Evolutionary conservation across 169 alveolate species (phyloP), one percentile per base, ranked within the genome.

Genomic region (Babesia bigemina): DNA sequence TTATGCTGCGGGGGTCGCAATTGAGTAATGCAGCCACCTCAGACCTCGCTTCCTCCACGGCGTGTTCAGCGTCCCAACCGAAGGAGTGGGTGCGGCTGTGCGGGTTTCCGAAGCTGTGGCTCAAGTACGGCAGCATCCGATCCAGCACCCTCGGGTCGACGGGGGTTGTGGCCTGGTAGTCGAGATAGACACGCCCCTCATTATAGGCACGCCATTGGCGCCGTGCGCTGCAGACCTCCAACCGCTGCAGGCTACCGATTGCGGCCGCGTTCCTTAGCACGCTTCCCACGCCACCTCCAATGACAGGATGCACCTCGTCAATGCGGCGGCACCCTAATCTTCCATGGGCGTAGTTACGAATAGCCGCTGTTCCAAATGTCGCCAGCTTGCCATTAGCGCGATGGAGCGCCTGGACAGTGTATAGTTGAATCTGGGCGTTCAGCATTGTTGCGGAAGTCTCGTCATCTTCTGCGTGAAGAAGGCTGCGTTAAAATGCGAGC

Each of bases 101-200:
- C 3, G 99, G 99, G 78, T 98, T 98, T 21, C 99, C 99, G 84
- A 82, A 96, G 79, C 88, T 84, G 66, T 95, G 96, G 29, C 97
- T 94, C 90, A 93, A 77, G 85, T 85, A 96, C 9, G 99, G 99
- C 88, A 98, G 82, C 99, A 98, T 98, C 33, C 94, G 94, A 75
- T 98, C 99, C 62, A 97, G 78, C 28, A 97, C 99, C 63, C 99
- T 91, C 48, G 99, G 99, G 83, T 98, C 99, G 26, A 96, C 76
- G 22, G 98, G 98, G 7, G 99, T 97, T 16, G 99, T 98, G 3
- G 99, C 98, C 84, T 97, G 97, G 91, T 96, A 93, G 85, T 98
- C 99, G 75, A 98, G 86, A 87, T 95, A 97, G 11, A 85, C 84
- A 39, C 93, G 61, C 29, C 63, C 76, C n/a, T 67, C 65, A 13